Conservation (phyloP, 1,284 basidiomycete species). For the Puccinia horiana region DNA sequence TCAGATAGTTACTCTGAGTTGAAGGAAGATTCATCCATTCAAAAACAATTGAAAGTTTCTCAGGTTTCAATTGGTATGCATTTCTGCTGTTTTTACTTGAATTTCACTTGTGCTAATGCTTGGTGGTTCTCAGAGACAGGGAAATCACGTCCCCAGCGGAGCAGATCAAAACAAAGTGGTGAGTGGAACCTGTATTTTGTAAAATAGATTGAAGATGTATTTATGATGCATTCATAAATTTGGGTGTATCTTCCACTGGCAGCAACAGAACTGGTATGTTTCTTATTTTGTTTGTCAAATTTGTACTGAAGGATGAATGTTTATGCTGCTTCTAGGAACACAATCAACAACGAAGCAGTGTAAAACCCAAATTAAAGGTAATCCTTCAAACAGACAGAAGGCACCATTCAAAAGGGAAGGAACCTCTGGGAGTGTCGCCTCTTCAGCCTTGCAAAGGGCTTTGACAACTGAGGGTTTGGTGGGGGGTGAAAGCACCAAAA, state of each 20-base stretch:
- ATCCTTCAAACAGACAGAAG: neutral
- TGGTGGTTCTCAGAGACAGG: neutral
- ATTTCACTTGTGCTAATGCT: neutral
- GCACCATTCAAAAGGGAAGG: neutral
- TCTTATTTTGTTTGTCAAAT: neutral
- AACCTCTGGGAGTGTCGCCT: neutral
- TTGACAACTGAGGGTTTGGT: no score
- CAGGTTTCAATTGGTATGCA: neutral
- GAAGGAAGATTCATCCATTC: neutral
- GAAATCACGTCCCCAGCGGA: neutral
- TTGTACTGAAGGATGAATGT: neutral
- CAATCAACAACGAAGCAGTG: neutral
- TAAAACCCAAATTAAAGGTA: neutral
- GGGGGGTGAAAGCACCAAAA: no score
- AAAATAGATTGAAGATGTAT: neutral
- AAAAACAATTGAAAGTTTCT: neutral
- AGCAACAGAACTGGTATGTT: neutral
- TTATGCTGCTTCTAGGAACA: neutral
- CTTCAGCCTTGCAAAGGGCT: no score
- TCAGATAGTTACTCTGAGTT: constrained; percentile 10
- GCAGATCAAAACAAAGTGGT: neutral
- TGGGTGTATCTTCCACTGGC: neutral
- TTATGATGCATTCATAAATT: neutral
- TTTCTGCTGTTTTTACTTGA: neutral
- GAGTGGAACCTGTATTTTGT: neutral